Evolutionary conservation across 2,329 filamentous ascomycete species (phyloP).

Genomic region (Alternaria triticina): DNA sequence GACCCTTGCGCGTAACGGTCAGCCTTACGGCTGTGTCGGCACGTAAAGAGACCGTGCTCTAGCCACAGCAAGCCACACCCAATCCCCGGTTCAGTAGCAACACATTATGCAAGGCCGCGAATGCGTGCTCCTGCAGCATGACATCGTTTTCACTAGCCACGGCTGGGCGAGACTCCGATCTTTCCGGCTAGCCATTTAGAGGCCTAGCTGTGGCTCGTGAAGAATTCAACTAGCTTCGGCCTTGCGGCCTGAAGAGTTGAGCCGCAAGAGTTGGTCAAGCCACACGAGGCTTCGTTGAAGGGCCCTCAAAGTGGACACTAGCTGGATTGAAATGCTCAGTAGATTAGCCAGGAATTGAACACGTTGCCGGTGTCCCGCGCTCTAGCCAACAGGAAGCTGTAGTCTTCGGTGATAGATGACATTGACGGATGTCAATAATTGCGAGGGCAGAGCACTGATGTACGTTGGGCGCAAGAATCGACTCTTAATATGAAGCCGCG

Average conservation of each 20-base stretch:
- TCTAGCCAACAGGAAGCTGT: neutral
- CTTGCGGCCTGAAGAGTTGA: neutral
- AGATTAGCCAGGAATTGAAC: neutral
- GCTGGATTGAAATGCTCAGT: neutral
- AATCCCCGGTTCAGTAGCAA: constrained; percentile 21
- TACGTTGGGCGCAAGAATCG: neutral
- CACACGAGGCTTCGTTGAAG: neutral
- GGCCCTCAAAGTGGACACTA: neutral
- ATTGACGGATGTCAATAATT: neutral
- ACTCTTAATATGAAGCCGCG: too few relatives aligned
- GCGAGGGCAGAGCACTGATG: neutral
- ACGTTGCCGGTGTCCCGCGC: neutral
- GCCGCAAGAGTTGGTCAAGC: neutral
- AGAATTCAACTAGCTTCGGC: constrained; percentile 7
- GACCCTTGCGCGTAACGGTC: constrained; percentile 15
- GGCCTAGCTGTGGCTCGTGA: constrained; percentile 2
- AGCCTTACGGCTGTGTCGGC: constrained; percentile 24
- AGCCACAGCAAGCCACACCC: constrained; percentile 35
- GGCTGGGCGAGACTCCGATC: constrained; percentile 23
- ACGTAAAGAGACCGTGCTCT: constrained; percentile 30
- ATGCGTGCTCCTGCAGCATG: constrained; percentile 22
- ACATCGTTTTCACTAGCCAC: constrained; percentile 14
- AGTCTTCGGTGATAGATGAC: neutral
- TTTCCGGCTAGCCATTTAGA: constrained; percentile 16
- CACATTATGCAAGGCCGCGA: constrained; percentile 16